phyloP scores from a whole-genome alignment of 257 asterid species.

The Rehmannia glutinosa region DNA sequence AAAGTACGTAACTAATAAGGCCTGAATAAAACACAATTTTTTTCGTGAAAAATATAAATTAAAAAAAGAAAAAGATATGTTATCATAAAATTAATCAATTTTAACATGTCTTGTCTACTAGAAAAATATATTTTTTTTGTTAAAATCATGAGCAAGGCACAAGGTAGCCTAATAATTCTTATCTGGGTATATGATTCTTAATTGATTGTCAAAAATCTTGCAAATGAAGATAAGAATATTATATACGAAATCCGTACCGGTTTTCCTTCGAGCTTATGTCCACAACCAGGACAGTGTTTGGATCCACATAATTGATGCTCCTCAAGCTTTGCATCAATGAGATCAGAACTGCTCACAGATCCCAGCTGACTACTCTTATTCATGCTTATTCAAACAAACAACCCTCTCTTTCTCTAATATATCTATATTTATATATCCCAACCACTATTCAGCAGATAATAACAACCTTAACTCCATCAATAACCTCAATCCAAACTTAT shows the following conservation, averaged over 20 bases:
- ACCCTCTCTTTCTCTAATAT: background rate
- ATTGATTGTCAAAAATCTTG: no score
- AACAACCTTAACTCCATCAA: conserved; percentile 3
- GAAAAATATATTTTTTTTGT: no score
- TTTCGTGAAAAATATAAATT: background rate
- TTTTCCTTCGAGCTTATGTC: conserved; percentile 88
- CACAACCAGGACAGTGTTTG: conserved; percentile 96
- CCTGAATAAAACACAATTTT: no score
- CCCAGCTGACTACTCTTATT: conserved; percentile 59
- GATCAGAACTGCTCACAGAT: conserved; percentile 76
- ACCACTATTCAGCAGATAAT: background rate
- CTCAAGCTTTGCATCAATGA: conserved; percentile 93
- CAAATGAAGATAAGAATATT: conserved; percentile 46
- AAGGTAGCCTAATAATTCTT: no score
- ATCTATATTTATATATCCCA: background rate
- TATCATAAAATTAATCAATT: background rate
- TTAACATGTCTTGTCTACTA: no score
- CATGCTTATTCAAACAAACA: conserved; percentile 39
- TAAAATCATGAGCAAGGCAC: no score
- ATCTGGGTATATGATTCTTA: no score
- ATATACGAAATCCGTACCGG: conserved; percentile 45
- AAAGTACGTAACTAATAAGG: no score
- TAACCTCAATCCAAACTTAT: background rate
- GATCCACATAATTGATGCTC: conserved; percentile 95
- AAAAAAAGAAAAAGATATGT: background rate